Evolutionary conservation across 495 filamentous ascomycete genomes (phyloP).

Genomic region (Neurospora sp.): DNA sequence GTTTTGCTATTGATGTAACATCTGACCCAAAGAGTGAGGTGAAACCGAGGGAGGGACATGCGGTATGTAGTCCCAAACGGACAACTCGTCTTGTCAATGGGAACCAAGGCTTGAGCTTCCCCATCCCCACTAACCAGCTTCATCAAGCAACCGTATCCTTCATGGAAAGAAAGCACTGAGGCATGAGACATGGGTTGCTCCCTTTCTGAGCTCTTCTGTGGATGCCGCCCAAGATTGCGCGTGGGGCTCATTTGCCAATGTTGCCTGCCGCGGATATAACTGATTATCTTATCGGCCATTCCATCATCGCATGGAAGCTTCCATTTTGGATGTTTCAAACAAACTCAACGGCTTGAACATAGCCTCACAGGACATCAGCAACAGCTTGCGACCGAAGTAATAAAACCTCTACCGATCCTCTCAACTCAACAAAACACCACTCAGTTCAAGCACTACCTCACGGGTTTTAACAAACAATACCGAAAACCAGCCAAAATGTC

Average conservation of each 20-base stretch:
- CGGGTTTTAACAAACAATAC: neutral
- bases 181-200: neutral
- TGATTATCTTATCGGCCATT: neutral
- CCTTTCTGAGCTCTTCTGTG: neutral
- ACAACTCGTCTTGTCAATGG: neutral
- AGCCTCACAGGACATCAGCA: neutral
- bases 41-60: neutral
- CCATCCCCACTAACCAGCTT: neutral
- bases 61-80: neutral
- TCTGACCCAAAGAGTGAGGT: neutral
- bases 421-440: neutral
- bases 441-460: neutral
- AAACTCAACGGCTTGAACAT: neutral
- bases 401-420: neutral
- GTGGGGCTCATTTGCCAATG: neutral
- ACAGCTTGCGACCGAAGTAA: neutral
- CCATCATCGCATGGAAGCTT: neutral
- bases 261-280: neutral
- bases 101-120: neutral
- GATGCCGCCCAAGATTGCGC: neutral
- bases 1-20: too few relatives aligned
- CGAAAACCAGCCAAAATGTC: neutral
- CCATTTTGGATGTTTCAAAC: neutral
- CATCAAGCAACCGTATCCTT: neutral
- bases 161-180: neutral